phyloP scores from a whole-genome alignment of 768 basidiomycete genomes.

The Ramaria sp. region DNA sequence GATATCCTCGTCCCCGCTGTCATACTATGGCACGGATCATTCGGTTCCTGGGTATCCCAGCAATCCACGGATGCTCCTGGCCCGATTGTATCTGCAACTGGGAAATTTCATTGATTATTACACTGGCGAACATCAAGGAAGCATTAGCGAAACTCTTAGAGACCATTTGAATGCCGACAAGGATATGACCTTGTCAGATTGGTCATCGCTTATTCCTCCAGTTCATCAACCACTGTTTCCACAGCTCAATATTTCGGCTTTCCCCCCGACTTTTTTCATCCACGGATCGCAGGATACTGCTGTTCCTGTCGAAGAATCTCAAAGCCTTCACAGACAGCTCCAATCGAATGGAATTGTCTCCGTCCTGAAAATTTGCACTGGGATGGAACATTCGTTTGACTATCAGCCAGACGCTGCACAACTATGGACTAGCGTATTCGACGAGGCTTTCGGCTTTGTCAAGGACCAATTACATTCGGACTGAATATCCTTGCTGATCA shows the following conservation, averaged over 20 bases:
- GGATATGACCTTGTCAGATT: background rate
- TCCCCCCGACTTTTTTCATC: slow-evolving; percentile 37
- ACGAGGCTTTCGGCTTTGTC: slow-evolving; percentile 20
- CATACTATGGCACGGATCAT: slow-evolving; percentile 34
- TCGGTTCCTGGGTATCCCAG: slow-evolving; percentile 48
- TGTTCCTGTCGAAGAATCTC: slow-evolving; percentile 33
- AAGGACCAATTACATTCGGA: background rate
- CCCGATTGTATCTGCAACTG: slow-evolving; percentile 47
- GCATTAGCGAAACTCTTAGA: slow-evolving; percentile 36
- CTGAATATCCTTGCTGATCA: background rate
- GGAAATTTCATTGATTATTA: slow-evolving; percentile 50
- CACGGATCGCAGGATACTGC: slow-evolving; percentile 41
- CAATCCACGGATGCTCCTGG: slow-evolving; percentile 50
- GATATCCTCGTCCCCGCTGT: slow-evolving; percentile 33
- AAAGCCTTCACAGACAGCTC: slow-evolving; percentile 25
- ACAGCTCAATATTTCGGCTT: slow-evolving; percentile 28
- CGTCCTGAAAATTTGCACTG: slow-evolving; percentile 28
- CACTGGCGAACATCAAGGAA: slow-evolving; percentile 32
- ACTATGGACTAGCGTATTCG: slow-evolving; percentile 28
- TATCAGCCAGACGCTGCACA: slow-evolving; percentile 35
- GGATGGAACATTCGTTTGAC: slow-evolving; percentile 48
- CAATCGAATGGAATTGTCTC: slow-evolving; percentile 25
- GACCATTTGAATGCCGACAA: slow-evolving; percentile 2
- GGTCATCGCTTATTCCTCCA: slow-evolving; percentile 18
- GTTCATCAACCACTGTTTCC: slow-evolving; percentile 33